Evolutionary conservation across 148 eudicot genomes (phyloP), one percentile per base, ranked within the genome.

Genomic region (Rhododendron mucronatum): DNA sequence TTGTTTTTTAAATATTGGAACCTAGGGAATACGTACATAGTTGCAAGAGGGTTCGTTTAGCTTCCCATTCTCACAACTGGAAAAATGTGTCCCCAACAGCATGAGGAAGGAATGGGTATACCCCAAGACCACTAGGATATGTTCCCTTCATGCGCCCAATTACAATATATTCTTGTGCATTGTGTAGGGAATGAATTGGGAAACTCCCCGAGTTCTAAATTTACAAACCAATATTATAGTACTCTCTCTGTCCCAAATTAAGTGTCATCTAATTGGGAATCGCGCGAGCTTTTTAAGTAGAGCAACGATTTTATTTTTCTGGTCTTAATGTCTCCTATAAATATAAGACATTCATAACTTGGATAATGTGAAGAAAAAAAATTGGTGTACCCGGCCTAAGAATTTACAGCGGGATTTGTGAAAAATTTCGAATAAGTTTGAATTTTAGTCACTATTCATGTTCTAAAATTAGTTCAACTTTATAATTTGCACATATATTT

Each of bases 161-260:
- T 76, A 44, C 12, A 45, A 9, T 2, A 30, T 8, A 12, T 65
- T 48, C 53, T 79, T 48, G 35, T 79, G 16, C 15, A 26, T 21
- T 47, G 82, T 48, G 82, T 79, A 13, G 59, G 82, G 59, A 79
- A 47, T 79, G 57, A n/a, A 79, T 79, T 48, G 57, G 82, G 82
- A 79, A 79, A 79, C 57, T 48, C 59, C 14, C 35, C 48, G 3
- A 45, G 3, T 45, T 78, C 11, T 7, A 45, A 45, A 8, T 45
- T 45, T 45, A 45, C 48, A 45, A 45, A 9, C 48, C 10, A 7
- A 47, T 0, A 47, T 47, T 10, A 9, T 47, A 47, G 50, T 9
- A 47, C 11, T 47, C 50, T 47, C 3, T 1, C 10, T 26, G 45
- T 5, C 1, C 0, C 7, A 0, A 41, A 5, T 41, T 41, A 41